Conservation (phyloP, 1,139 yeast genomes). For the Yamadazyma diospyri region DNA sequence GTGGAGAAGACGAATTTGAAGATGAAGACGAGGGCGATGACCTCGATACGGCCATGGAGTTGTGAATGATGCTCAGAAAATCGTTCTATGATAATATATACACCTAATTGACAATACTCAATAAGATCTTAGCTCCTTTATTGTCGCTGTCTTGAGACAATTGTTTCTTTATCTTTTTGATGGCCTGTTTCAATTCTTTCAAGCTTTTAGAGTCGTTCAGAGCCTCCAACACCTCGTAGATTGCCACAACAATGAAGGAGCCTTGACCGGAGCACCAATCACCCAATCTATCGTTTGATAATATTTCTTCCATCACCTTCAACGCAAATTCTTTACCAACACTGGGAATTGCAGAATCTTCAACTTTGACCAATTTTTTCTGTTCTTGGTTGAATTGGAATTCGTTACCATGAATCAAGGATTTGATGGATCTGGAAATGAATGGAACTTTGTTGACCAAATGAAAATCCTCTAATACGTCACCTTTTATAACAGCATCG, state of each 20-base stretch:
- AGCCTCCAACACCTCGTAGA: slow-evolving; percentile 51
- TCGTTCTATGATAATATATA: not conserved
- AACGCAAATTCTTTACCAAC: slow-evolving; percentile 65
- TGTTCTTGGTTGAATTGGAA: slow-evolving; percentile 64
- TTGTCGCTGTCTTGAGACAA: slow-evolving; percentile 49
- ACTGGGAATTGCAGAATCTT: slow-evolving; percentile 46
- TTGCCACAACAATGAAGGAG: slow-evolving; percentile 75
- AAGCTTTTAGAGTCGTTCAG: slow-evolving; percentile 29
- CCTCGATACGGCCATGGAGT: slow-evolving; percentile 11
- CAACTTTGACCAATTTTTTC: slow-evolving; percentile 43
- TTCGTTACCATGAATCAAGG: slow-evolving; percentile 70
- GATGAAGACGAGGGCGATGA: slow-evolving; percentile 9
- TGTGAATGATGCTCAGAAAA: slow-evolving; percentile 8
- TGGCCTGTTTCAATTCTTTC: slow-evolving; percentile 47
- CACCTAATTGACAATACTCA: slow-evolving; percentile 27
- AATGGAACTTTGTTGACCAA: slow-evolving; percentile 66
- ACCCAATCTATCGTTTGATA: slow-evolving; percentile 41
- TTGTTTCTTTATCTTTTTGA: slow-evolving; percentile 51
- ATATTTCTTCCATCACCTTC: slow-evolving; percentile 48
- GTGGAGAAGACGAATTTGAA: slow-evolving; percentile 5
- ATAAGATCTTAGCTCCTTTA: slow-evolving; percentile 77
- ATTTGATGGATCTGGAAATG: slow-evolving; percentile 71
- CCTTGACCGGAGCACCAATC: slow-evolving; percentile 78
- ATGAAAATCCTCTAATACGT: slow-evolving; percentile 65
- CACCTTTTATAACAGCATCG: slow-evolving; percentile 59